A percentile compares a stretch with the other conserved stretches of the same genome.
Conservation (phyloP, 495 filamentous ascomycete genomes). For the Penicillium lividum region DNA sequence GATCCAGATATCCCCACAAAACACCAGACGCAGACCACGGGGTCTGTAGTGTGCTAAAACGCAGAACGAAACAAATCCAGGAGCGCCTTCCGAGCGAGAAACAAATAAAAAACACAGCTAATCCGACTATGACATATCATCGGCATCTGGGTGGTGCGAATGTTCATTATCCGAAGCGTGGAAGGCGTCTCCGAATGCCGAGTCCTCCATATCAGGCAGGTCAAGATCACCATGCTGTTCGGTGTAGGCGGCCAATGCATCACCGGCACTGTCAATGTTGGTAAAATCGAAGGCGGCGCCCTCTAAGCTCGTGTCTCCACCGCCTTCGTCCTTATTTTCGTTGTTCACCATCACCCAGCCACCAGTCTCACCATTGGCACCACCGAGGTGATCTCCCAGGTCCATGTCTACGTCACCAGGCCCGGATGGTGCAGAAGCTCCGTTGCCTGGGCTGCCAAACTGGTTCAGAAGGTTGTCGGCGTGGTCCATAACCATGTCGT, state of each 20-base stretch:
- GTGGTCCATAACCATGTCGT: slow-evolving; percentile 67
- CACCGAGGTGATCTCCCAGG: slow-evolving; percentile 35
- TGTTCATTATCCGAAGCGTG: slow-evolving; percentile 58
- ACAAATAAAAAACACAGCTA: background rate
- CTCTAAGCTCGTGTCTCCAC: slow-evolving; percentile 39
- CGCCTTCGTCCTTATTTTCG: slow-evolving; percentile 37
- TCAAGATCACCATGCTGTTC: slow-evolving; percentile 53
- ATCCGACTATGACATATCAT: slow-evolving; percentile 42
- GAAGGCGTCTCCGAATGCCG: slow-evolving; percentile 64
- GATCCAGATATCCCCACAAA: slow-evolving; percentile 15
- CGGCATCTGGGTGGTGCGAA: slow-evolving; percentile 44
- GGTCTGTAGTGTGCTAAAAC: slow-evolving; percentile 18
- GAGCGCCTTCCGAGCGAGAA: slow-evolving; percentile 17
- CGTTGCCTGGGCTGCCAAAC: slow-evolving; percentile 55
- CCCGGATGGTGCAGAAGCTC: slow-evolving; percentile 33
- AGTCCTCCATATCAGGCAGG: slow-evolving; percentile 56
- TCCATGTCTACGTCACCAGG: slow-evolving; percentile 46
- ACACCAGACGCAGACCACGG: slow-evolving; percentile 22
- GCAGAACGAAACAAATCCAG: slow-evolving; percentile 15
- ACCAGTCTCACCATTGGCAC: slow-evolving; percentile 42
- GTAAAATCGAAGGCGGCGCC: slow-evolving; percentile 55
- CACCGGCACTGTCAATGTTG: slow-evolving; percentile 62
- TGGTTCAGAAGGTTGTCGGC: slow-evolving; percentile 65
- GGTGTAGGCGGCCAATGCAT: slow-evolving; percentile 61
- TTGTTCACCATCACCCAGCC: slow-evolving; percentile 65